A percentile compares a stretch with the other conserved stretches of the same genome.
Evolutionary conservation across 352 stramenopile genomes (phyloP).

Genomic region (Globisporangium echinulatum): DNA sequence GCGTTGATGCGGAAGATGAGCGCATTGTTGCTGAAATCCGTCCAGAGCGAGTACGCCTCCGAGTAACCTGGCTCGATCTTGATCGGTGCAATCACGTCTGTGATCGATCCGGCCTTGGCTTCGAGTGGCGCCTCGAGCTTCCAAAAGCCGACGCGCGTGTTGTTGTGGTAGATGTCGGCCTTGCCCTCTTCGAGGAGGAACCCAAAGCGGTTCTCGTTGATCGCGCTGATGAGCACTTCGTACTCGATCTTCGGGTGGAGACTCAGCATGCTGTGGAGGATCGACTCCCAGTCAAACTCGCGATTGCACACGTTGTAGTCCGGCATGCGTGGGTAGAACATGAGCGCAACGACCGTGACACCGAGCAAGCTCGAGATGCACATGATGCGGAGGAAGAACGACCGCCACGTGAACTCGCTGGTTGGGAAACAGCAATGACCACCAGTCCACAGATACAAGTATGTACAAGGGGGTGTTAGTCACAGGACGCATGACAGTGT

Average conservation of each 20-base stretch:
- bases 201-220: constrained; percentile 86
- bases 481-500: neutral
- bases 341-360: constrained; percentile 66
- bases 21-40: constrained; percentile 62
- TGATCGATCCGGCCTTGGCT: constrained; percentile 66
- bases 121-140: constrained; percentile 57
- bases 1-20: constrained; percentile 82
- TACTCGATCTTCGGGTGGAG: constrained; percentile 82
- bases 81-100: constrained; percentile 68
- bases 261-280: constrained; percentile 66
- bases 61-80: constrained; percentile 62
- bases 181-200: constrained; percentile 71
- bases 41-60: constrained; percentile 58
- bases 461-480: neutral
- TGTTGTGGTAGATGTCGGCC: constrained; percentile 80
- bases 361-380: constrained; percentile 47
- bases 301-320: constrained; percentile 89
- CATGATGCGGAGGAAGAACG: constrained; percentile 44
- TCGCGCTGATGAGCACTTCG: constrained; percentile 78
- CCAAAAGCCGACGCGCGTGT: constrained; percentile 64
- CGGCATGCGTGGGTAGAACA: constrained; percentile 84
- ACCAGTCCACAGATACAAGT: neutral
- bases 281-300: constrained; percentile 85
- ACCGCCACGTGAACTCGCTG: constrained; percentile 44
- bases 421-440: too few species aligned